Percentiles rank a stretch among this genome's conserved stretches.
phyloP scores from a whole-genome alignment of 2,329 filamentous ascomycete genomes.

The Hortaea werneckii region DNA sequence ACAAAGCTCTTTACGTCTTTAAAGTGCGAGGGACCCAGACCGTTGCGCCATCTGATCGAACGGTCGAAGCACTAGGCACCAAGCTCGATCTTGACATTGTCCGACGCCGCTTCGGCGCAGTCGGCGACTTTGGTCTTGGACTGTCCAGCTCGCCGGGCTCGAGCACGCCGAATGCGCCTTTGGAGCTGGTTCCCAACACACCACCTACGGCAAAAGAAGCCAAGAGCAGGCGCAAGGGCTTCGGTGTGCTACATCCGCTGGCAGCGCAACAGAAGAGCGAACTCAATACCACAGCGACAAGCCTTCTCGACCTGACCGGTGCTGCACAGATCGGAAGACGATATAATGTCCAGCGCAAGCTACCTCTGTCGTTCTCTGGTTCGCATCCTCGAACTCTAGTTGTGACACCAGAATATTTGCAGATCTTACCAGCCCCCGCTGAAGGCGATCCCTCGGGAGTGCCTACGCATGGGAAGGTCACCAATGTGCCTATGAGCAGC shows the following conservation, averaged over 20 bases:
- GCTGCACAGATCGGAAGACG: conserved; percentile 41
- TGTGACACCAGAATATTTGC: conserved; percentile 78
- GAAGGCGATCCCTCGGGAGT: conserved; percentile 22
- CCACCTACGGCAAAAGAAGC: conserved; percentile 25
- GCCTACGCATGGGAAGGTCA: conserved; percentile 47
- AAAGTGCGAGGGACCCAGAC: conserved; percentile 66
- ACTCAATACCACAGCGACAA: conserved; percentile 10
- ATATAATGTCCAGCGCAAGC: conserved; percentile 72
- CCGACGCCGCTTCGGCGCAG: conserved; percentile 61
- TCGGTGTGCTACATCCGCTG: conserved; percentile 47
- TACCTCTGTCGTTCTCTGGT: conserved; percentile 69
- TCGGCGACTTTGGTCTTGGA: conserved; percentile 54
- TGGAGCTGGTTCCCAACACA: conserved; percentile 41
- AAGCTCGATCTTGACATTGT: conserved; percentile 66
- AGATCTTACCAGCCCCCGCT: conserved; percentile 58
- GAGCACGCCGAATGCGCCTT: conserved; percentile 57
- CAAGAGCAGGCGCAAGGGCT: conserved; percentile 18
- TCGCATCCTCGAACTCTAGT: conserved; percentile 66
- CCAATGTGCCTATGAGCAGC: conserved; percentile 71
- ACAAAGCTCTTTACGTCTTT: conserved; percentile 69
- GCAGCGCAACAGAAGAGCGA: conserved; percentile 38
- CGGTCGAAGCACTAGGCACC: conserved; percentile 67
- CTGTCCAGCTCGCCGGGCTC: conserved; percentile 60
- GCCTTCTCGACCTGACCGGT: conserved; percentile 34
- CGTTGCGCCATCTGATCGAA: conserved; percentile 65